Evolutionary conservation across 1,284 basidiomycete genomes (phyloP), one percentile per base, ranked within the genome.

Genomic region (Meira nashicola): DNA sequence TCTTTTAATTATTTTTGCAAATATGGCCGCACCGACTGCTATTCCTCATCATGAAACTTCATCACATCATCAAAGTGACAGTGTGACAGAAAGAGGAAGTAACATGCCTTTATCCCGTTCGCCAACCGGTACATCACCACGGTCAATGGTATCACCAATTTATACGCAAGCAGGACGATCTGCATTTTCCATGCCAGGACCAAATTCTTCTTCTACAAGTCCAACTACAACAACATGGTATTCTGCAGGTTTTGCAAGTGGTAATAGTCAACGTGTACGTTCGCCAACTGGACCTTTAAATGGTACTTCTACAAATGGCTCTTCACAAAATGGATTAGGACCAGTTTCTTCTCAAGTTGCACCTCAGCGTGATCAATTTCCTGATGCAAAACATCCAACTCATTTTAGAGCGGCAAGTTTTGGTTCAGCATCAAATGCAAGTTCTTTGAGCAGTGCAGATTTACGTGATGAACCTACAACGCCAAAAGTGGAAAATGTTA

Each of bases 41-140:
- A 71, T 71, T 37, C 67, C 68, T 17, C 61, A 71, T 38, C 54
- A 57, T 39, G 62, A 71, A 59, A 68, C 66, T 53, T 71, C 68
- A 55, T 60, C 67, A 25, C 68, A 71, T 47, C 60, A 71, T 61
- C 64, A 56, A n/a, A 9, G 17, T 9, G 9, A 25, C 3, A 44
- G 17, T 44, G 17, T 25, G 8, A 17, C 43, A 17, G 43, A 44
- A 44, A n/a, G n/a, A n/a, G 43, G 8, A 44, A 14, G 23, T 19
- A 33, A n/a, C 5, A 23, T 19, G 5, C 56, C 63, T 56, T 57
- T 57, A 17, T 57, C 50, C 2, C 67, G 62, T 19, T 46, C 50
- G 2, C 50, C 50, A 4, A 53, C 50, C 15, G 39, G 39, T 23
- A 53, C 50, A 5, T 53, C 50, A 25, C 50, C 50, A n/a, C 5